phyloP scores from a whole-genome alignment of 208 protist species.

The Leishmania tarentolae region DNA sequence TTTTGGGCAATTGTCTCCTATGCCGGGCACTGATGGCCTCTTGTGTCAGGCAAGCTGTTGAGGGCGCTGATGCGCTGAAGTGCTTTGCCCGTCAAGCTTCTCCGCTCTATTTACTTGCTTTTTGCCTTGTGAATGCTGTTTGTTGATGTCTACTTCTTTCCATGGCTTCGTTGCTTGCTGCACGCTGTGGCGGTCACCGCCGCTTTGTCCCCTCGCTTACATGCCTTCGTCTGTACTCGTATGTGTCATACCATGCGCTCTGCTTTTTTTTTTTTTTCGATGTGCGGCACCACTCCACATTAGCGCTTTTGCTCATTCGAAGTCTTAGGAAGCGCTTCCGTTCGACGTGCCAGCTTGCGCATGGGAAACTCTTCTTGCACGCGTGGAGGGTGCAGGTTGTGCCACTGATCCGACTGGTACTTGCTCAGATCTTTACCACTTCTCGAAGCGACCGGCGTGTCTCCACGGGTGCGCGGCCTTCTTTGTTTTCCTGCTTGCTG shows the following conservation, averaged over 20 bases:
- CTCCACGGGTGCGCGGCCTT: neutral
- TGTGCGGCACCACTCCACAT: neutral
- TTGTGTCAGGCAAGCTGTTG: neutral
- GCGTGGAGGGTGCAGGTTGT: neutral
- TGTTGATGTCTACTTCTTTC: neutral
- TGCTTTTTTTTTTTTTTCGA: neutral
- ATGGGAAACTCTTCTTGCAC: neutral
- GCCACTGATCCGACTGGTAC: neutral
- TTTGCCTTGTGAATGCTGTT: neutral
- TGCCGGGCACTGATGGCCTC: neutral
- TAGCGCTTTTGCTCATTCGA: neutral
- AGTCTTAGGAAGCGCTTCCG: neutral
- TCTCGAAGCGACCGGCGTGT: neutral
- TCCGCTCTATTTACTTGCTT: neutral
- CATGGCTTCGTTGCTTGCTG: neutral
- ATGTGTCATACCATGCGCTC: conserved; percentile 4
- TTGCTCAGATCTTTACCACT: neutral
- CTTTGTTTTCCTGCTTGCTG: neutral
- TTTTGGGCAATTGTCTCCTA: neutral
- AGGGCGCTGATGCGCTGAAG: too few species aligned
- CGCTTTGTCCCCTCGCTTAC: neutral
- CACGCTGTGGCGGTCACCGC: neutral
- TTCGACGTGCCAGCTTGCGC: neutral
- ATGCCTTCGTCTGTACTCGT: neutral
- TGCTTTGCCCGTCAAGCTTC: neutral